Evolutionary conservation across 2,329 filamentous ascomycete species (phyloP), one percentile per base, ranked within the genome.

Genomic region (Juglanconis oblonga): DNA sequence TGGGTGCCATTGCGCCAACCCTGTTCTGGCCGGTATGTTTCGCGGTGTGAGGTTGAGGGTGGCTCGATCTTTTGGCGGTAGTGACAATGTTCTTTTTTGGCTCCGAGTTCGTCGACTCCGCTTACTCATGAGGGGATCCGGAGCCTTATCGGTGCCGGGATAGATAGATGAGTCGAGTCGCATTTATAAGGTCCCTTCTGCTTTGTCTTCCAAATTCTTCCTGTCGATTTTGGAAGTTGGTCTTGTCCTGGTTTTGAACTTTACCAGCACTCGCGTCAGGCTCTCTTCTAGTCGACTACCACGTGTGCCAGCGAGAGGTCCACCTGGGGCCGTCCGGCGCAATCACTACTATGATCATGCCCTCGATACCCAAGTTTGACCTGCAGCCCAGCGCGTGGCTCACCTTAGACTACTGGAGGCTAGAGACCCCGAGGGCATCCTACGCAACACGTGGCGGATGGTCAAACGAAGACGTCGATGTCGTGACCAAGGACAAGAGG

Each of bases 401-500:
- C 8, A 59, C 50, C 2, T 40, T 50, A 33, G 61, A 63, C 7
- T 58, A 64, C n/a, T 65, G 64, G 64, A 42, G 55, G 6, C 64
- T 65, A 9, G 54, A 62, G 5, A 55, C 44, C 29, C 53, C 57
- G 14, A 54, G 63, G 38, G 58, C 54, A 35, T 64, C 64, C 7
- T 59, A 55, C n/a, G 61, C 53, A 32, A 66, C 61, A 3, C 29
- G 58, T 3, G 55, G 59, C 31, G 59, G 62, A 1, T 64, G 59
- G 63, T 65, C 62, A 5, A 65, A 66, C 29, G 64, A 57, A 40
- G 64, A 66, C 44, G 57, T 65, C 11, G 64, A 65, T 24, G 63
- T 65, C 9, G 62, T 66, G 9, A 13, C 64, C 13, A 44, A 24
- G 36, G 62, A 61, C 2, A 61, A 53, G 50, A 42, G 63, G 9